A percentile compares a stretch with the other conserved stretches of the same genome.
Conservation (phyloP, 768 basidiomycete genomes). For the Boletus subparvulus region DNA sequence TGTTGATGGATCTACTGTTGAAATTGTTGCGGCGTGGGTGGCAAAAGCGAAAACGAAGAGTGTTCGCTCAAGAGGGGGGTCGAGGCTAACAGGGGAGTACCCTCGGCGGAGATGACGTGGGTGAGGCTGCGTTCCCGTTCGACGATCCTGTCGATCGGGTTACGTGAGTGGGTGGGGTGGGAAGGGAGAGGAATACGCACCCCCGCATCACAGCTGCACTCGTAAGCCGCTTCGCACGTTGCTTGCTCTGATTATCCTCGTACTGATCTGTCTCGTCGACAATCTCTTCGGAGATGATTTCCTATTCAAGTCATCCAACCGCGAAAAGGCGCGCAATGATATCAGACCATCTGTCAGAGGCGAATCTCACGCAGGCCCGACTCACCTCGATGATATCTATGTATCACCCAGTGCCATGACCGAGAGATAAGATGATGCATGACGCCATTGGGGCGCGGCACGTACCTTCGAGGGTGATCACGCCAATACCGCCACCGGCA, state of each 20-base stretch:
- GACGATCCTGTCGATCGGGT: slow-evolving; percentile 43
- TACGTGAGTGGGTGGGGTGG: neutral
- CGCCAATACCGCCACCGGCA: too few relatives aligned
- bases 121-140: slow-evolving; percentile 54
- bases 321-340: too few relatives aligned
- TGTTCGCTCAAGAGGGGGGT: slow-evolving; percentile 8
- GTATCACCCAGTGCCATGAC: too few relatives aligned
- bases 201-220: slow-evolving; percentile 79
- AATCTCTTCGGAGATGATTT: too few relatives aligned
- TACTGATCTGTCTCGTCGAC: slow-evolving; percentile 89
- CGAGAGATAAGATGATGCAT: too few relatives aligned
- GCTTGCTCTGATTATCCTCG: slow-evolving; percentile 83
- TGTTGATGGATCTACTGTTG: slow-evolving; percentile 19
- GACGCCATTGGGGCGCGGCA: too few relatives aligned
- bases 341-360: too few relatives aligned
- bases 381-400: slow-evolving; percentile 71
- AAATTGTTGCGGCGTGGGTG: slow-evolving; percentile 21
- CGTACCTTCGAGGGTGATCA: too few relatives aligned
- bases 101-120: slow-evolving; percentile 35
- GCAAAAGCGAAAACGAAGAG: slow-evolving; percentile 7
- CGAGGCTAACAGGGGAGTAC: slow-evolving; percentile 36
- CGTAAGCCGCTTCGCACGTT: slow-evolving; percentile 64
- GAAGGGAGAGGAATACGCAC: slow-evolving; percentile 35
- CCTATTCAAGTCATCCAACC: too few relatives aligned
- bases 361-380: slow-evolving; percentile 1